Evolutionary conservation across 768 basidiomycete genomes (phyloP).

Genomic region (Mycena indigotica): DNA sequence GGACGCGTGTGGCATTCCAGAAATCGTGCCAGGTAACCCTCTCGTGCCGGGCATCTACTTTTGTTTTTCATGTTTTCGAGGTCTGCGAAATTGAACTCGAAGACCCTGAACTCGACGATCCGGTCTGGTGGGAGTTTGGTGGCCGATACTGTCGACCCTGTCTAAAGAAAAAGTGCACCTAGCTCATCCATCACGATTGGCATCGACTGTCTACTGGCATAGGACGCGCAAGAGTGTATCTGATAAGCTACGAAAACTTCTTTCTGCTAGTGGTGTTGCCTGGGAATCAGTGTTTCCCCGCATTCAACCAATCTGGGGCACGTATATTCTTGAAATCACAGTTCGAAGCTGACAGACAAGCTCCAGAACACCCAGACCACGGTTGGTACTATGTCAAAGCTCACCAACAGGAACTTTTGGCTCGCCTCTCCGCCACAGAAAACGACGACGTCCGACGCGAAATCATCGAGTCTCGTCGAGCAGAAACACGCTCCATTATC

Average conservation of each 20-base stretch:
- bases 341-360: too few relatives aligned
- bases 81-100: background rate
- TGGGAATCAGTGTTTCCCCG: background rate
- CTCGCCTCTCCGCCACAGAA: background rate
- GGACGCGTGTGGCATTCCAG: slow-evolving; percentile 13
- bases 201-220: background rate
- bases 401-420: background rate
- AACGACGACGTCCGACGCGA: background rate
- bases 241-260: background rate
- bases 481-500: background rate
- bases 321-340: too few relatives aligned
- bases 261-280: background rate
- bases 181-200: background rate
- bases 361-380: background rate
- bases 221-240: background rate
- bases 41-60: too few relatives aligned
- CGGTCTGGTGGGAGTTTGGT: slow-evolving; percentile 2
- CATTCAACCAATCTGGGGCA: background rate
- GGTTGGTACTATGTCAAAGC: background rate
- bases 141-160: background rate
- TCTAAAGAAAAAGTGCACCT: background rate
- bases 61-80: background rate
- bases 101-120: background rate
- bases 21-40: slow-evolving; percentile 9
- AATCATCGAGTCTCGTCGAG: background rate